Evolutionary conservation across 2,329 filamentous ascomycete genomes (phyloP), one percentile per base, ranked within the genome.

Genomic region (Byssothecium circinans): DNA sequence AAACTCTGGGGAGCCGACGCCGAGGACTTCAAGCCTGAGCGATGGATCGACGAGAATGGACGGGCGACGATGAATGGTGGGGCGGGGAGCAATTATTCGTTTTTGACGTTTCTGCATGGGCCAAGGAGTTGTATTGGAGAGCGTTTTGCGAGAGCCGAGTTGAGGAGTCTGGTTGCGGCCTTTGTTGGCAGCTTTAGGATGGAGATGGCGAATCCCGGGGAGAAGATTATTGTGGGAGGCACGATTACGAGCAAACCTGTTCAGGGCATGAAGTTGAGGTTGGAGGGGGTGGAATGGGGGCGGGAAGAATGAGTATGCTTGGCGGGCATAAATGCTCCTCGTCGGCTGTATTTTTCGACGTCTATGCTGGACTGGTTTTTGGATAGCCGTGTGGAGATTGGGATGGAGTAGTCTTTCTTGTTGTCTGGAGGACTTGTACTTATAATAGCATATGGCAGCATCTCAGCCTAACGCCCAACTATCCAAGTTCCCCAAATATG

Each of bases 21-120:
- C 2, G 66, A 69, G n/a, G 47, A 64, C 0, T 78, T 77, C 57
- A 53, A 62, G 0, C 75, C 75, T 0, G 72, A 76, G 18, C 67
- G 75, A 20, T 78, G 75, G 75, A 72, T 78, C 45, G 71, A 76
- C 45, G 44, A 60, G 20, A 63, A 55, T 14, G 68, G 64, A 2
- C 64, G 65, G 12, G 66, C 72, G 3, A 76, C 74, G 17, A 74
- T 71, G 56, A 61, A 60, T n/a, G 74, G 66, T 8, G 64, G 67
- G 23, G 61, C 65, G 1, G 59, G 62, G 4, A 74, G 71, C 49
- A 73, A 74, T 45, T 75, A 69, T 41, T 57, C 63, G 11, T 69
- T 71, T 43, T 36, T 76, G 41, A 76, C 74, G 0, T 78, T 77
- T 49, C 54, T 76, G 15, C 73, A 77, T 44, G 70, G 71, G 1